A percentile compares a stretch with the other conserved stretches of the same genome.
phyloP scores from a whole-genome alignment of 805 yeast genomes.

The Yamadazyma nakazawae region DNA sequence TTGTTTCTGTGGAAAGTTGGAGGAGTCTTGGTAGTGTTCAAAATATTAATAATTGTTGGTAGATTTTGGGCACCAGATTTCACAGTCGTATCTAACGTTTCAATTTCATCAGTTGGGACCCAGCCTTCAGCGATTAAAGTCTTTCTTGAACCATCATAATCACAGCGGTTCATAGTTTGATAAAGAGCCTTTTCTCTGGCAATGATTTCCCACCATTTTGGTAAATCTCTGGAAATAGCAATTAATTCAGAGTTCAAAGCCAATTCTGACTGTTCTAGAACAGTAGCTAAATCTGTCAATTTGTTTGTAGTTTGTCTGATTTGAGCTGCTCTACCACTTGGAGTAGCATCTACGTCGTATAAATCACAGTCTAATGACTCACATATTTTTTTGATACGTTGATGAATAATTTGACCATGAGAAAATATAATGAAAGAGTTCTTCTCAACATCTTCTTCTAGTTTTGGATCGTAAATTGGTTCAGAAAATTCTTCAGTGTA shows the following conservation, averaged over 20 bases:
- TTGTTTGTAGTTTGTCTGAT: constrained; percentile 24
- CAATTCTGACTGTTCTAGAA: constrained; percentile 42
- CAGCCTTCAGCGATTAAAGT: constrained; percentile 95
- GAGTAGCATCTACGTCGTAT: constrained; percentile 51
- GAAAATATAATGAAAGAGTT: constrained; percentile 86
- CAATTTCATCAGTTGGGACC: constrained; percentile 81
- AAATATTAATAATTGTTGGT: constrained; percentile 50
- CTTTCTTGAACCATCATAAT: constrained; percentile 78
- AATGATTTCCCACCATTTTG: constrained; percentile 59
- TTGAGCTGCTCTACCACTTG: constrained; percentile 29
- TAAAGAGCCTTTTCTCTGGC: constrained; percentile 83
- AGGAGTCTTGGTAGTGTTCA: constrained; percentile 80
- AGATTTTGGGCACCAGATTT: constrained; percentile 58
- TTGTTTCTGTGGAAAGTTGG: constrained; percentile 96
- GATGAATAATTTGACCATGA: constrained; percentile 75
- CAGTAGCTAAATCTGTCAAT: constrained; percentile 33
- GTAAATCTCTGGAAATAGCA: constrained; percentile 70
- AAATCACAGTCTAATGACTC: constrained; percentile 87
- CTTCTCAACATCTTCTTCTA: constrained; percentile 60
- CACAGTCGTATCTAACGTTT: constrained; percentile 60
- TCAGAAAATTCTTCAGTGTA: constrained; percentile 70
- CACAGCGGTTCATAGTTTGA: constrained; percentile 71
- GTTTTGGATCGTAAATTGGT: constrained; percentile 59
- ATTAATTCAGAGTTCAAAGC: constrained; percentile 75
- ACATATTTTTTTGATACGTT: constrained; percentile 75